Evolutionary conservation across 169 alveolate species (phyloP).

Genomic region (Eimeria falciformis): DNA sequence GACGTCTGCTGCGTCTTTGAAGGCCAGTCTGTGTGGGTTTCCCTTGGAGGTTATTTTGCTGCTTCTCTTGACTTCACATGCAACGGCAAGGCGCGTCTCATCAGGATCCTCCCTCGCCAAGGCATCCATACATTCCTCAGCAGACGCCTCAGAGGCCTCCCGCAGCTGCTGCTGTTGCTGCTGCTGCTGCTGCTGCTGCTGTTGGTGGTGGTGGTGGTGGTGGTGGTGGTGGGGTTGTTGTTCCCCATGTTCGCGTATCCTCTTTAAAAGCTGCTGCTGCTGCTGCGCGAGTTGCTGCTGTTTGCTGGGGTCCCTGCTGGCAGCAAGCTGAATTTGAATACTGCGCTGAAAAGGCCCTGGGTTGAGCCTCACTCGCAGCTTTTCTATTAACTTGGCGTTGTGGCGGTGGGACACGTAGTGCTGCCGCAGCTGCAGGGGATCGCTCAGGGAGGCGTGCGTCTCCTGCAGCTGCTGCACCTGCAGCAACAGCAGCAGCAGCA

Average conservation of each 20-base stretch:
- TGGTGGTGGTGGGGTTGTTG: background rate
- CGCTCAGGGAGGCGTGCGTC: background rate
- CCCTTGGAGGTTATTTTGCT: background rate
- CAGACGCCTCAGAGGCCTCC: background rate
- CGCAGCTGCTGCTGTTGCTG: conserved; percentile 13
- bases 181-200: conserved; percentile 4
- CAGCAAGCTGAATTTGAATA: background rate
- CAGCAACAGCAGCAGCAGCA: background rate
- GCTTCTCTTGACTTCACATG: background rate
- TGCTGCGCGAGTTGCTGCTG: conserved; percentile 8
- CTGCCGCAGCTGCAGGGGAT: conserved; percentile 58
- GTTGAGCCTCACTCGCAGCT: background rate
- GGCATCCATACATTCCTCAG: background rate
- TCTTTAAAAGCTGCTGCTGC: conserved; percentile 3
- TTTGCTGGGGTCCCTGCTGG: background rate
- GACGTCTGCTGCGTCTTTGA: background rate
- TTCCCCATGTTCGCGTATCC: background rate
- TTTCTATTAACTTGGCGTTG: background rate
- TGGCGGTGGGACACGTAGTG: conserved; percentile 23
- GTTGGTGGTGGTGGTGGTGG: conserved; percentile 6
- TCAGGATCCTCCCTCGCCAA: background rate
- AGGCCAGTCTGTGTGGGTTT: background rate
- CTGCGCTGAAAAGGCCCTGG: background rate
- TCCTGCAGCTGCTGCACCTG: conserved; percentile 48
- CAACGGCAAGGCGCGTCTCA: background rate